Evolutionary conservation across 345 rosid genomes (phyloP), one percentile per base, ranked within the genome.

Genomic region (Brassica carinata): DNA sequence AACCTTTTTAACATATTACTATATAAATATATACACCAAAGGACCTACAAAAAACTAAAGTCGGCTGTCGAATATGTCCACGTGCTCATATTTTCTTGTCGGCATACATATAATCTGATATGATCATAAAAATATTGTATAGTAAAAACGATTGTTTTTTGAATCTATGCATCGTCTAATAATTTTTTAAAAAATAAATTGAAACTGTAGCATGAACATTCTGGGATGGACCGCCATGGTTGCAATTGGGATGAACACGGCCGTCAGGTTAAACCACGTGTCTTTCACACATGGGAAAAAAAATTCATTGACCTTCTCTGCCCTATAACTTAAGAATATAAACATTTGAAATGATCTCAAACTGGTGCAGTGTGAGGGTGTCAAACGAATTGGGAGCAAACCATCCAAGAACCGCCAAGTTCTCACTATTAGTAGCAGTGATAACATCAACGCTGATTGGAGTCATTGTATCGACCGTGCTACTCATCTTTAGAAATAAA

Each of bases 181-280:
- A 43, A 58, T 17, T 7, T 0, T 45, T 19, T 43, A 40, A 10
- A 67, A 8, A 5, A 67, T 18, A 3, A n/a, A 58, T 31, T 18
- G 5, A 67, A 59, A 67, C 17, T 69, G 83, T 76, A 87, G 90
- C 77, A 84, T 84, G 85, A 87, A 94, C 82, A 87, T 94, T n/a
- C 31, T 94, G 84, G 97, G 97, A 8, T 94, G 98, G 98, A 74
- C 94, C 0, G 34, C 90, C n/a, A 94, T 94, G 97, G 82, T 87
- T 23, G 86, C 95, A 4, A 0, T 90, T 6, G 98, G 98, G 70
- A 89, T 90, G 86, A 92, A 94, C 82, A 88, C 96, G 43, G 96
- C 98, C 17, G 86, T 89, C 64, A 92, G 97, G 97, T 90, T 66
- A 70, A 63, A 27, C 33, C 17, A 19, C 71, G 31, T 67, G 9